Conservation (phyloP, 139 green algal genomes). For the Coelastrella sp. region DNA sequence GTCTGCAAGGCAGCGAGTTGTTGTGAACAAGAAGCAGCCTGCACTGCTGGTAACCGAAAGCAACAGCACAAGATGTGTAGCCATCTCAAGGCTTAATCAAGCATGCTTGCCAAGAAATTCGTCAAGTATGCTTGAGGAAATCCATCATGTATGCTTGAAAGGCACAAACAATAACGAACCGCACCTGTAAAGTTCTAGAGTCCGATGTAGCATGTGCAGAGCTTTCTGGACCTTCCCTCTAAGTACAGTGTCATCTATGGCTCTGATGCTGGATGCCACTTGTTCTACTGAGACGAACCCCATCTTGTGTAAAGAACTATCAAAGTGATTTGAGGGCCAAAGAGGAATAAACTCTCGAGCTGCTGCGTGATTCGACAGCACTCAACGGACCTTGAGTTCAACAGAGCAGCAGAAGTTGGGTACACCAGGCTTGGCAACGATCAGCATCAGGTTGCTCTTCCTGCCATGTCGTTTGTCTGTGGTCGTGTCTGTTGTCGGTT, state of each 20-base stretch:
- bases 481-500: too few species aligned
- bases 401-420: too few species aligned
- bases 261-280: slow-evolving; percentile 6
- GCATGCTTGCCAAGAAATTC: too few species aligned
- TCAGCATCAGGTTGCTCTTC: too few species aligned
- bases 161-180: background rate
- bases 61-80: background rate
- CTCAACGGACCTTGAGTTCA: too few species aligned
- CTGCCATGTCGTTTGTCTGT: too few species aligned
- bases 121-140: too few species aligned
- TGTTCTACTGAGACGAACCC: background rate
- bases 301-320: background rate
- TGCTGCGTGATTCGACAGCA: too few species aligned
- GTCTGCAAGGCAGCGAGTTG: slow-evolving; percentile 48
- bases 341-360: too few species aligned
- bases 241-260: slow-evolving; percentile 49
- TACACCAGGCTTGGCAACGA: too few species aligned
- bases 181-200: slow-evolving; percentile 51
- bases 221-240: slow-evolving; percentile 48
- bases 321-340: background rate
- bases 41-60: background rate
- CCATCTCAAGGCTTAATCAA: background rate
- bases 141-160: too few species aligned
- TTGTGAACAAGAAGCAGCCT: background rate
- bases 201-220: slow-evolving; percentile 43